Evolutionary conservation across 176 grass and related monocot species (phyloP).

Genomic region (Pharus latifolius): DNA sequence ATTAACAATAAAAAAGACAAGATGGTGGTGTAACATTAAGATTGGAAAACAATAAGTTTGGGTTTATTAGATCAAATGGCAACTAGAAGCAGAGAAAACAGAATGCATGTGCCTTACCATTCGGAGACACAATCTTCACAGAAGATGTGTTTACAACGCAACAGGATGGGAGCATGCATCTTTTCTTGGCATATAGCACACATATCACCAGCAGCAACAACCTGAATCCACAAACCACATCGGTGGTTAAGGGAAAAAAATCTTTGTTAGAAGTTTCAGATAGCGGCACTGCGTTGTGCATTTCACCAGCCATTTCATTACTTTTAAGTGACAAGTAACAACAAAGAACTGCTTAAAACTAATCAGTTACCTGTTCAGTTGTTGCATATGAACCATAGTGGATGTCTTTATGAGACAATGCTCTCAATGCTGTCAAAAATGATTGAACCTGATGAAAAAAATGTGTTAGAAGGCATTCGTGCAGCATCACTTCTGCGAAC

Average conservation of each 20-base stretch:
- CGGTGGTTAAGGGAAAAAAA: background rate
- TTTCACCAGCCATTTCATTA: background rate
- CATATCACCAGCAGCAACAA: slow-evolving; percentile 62
- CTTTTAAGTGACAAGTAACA: background rate
- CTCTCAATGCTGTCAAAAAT: slow-evolving; percentile 85
- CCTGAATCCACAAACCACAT: slow-evolving; percentile 19
- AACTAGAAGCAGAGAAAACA: background rate
- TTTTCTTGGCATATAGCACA: slow-evolving; percentile 95
- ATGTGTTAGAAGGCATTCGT: background rate
- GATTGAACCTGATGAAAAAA: slow-evolving; percentile 71
- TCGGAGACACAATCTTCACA: slow-evolving; percentile 91
- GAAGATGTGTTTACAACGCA: slow-evolving; percentile 82
- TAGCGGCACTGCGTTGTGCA: background rate
- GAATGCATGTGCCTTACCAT: slow-evolving; percentile 31
- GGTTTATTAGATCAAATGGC: background rate
- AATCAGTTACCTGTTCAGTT: slow-evolving; percentile 68
- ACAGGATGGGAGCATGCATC: slow-evolving; percentile 73
- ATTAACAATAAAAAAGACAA: background rate
- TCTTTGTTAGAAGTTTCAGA: background rate
- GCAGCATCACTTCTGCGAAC: background rate
- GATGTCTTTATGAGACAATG: slow-evolving; percentile 77
- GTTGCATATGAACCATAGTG: slow-evolving; percentile 90
- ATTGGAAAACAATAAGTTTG: no score
- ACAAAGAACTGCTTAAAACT: background rate
- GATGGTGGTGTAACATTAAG: no score